Conservation (phyloP, 2,329 filamentous ascomycete genomes). For the Xylariaceae sp. region DNA sequence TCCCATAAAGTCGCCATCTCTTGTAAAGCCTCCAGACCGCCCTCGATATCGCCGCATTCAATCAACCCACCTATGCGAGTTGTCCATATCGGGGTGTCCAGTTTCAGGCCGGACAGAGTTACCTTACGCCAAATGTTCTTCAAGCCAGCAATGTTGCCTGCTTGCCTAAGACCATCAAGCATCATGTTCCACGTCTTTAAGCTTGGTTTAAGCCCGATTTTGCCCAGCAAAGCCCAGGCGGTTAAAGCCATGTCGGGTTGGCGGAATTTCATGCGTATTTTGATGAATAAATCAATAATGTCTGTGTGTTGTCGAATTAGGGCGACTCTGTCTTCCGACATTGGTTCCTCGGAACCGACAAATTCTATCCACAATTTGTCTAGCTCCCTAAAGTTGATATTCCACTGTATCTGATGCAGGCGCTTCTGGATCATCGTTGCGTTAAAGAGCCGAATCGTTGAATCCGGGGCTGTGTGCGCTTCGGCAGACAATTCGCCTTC, state of each 20-base stretch:
- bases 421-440: conserved; percentile 10
- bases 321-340: conserved; percentile 19
- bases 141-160: conserved; percentile 56
- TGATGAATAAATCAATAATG: conserved; percentile 32
- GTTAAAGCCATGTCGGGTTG: conserved; percentile 29
- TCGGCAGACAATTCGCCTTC: not conserved
- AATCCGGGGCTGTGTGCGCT: not conserved
- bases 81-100: conserved; percentile 67
- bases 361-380: conserved; percentile 29
- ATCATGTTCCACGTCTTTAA: conserved; percentile 67
- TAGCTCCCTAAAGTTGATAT: conserved; percentile 21
- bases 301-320: conserved; percentile 23
- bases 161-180: conserved; percentile 64
- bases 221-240: conserved; percentile 29
- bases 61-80: conserved; percentile 65
- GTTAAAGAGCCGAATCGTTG: conserved; percentile 1
- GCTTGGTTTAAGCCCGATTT: conserved; percentile 52
- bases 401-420: conserved; percentile 19
- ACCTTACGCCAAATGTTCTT: conserved; percentile 66
- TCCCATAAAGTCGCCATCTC: conserved; percentile 64
- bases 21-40: conserved; percentile 59
- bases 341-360: conserved; percentile 16
- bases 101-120: conserved; percentile 49
- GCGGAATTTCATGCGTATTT: conserved; percentile 28
- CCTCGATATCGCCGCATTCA: conserved; percentile 46